phyloP scores from a whole-genome alignment of 176 grass and related monocot species.

The Carex myosuroides region DNA sequence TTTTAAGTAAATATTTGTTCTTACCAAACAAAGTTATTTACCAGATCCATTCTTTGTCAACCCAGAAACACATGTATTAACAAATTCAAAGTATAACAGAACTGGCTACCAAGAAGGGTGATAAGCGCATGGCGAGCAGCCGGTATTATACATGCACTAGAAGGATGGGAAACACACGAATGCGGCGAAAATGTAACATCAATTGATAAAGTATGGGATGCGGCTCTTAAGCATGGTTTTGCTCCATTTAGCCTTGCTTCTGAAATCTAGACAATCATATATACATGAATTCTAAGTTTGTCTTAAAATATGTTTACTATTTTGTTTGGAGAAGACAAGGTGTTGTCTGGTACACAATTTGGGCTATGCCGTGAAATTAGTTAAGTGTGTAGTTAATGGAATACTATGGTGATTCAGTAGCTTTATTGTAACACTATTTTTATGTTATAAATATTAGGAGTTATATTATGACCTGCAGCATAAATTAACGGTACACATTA shows the following conservation, averaged over 20 bases:
- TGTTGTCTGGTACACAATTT: not conserved
- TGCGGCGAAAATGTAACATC: slow-evolving; percentile 42
- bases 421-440: not conserved
- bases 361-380: not conserved
- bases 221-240: slow-evolving; percentile 53
- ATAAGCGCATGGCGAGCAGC: slow-evolving; percentile 82
- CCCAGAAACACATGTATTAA: not conserved
- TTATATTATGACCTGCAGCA: not conserved
- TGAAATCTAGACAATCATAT: not conserved
- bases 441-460: not conserved
- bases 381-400: not conserved
- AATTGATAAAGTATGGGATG: slow-evolving; percentile 40
- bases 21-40: not conserved
- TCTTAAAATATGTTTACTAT: not conserved
- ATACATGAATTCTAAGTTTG: not conserved
- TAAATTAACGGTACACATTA: not conserved
- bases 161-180: slow-evolving; percentile 62
- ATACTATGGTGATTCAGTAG: not conserved
- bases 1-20: not conserved
- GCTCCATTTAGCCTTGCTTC: slow-evolving; percentile 28
- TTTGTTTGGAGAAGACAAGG: not conserved
- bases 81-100: slow-evolving; percentile 30
- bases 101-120: slow-evolving; percentile 91
- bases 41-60: not conserved
- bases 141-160: slow-evolving; percentile 71